phyloP scores from a whole-genome alignment of 2,329 filamentous ascomycete genomes.

The Lachnellula cervina region DNA sequence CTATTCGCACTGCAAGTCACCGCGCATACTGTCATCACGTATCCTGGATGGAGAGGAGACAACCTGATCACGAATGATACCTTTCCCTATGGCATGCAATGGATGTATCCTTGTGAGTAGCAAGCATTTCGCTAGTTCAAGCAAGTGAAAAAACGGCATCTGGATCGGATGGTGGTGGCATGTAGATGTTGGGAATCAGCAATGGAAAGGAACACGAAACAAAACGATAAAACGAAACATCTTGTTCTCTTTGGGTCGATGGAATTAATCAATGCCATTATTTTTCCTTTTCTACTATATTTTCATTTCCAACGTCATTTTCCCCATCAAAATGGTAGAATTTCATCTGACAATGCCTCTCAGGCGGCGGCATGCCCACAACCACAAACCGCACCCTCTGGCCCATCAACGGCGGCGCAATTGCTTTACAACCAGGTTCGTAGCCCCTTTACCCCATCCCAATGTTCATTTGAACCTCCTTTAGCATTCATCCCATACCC shows the following conservation, averaged over 20 bases:
- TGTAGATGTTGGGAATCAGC: neutral
- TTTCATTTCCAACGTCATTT: neutral
- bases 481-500: too few relatives aligned
- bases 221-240: neutral
- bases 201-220: too few relatives aligned
- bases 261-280: neutral
- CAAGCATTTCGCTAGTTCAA: constrained; percentile 3
- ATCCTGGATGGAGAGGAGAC: constrained; percentile 37
- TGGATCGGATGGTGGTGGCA: neutral
- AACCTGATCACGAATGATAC: constrained; percentile 35
- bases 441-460: too few relatives aligned
- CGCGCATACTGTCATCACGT: constrained; percentile 38
- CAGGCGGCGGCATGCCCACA: constrained; percentile 77
- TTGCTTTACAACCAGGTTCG: constrained; percentile 73
- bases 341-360: constrained; percentile 7
- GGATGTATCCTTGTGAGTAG: constrained; percentile 36
- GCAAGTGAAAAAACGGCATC: neutral
- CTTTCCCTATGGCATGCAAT: constrained; percentile 35
- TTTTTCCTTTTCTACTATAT: neutral
- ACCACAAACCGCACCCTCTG: constrained; percentile 85
- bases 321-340: neutral
- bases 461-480: too few relatives aligned
- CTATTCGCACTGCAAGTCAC: constrained; percentile 24
- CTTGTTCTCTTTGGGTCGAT: neutral
- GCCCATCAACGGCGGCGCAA: constrained; percentile 81